Conservation (phyloP, 2,329 filamentous ascomycete species). For the Didymosphaeria variabile region DNA sequence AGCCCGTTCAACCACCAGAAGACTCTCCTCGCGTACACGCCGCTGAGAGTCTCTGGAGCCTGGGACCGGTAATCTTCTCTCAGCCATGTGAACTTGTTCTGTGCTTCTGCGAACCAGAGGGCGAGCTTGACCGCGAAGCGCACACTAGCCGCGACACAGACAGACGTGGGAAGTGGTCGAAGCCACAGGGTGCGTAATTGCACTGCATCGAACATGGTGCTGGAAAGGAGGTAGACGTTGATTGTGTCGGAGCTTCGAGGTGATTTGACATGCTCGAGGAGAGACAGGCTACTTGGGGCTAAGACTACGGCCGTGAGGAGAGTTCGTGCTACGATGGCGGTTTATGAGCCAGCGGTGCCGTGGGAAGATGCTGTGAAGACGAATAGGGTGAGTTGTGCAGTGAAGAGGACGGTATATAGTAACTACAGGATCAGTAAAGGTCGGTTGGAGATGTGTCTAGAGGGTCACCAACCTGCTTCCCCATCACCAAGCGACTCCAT, state of each 20-base stretch:
- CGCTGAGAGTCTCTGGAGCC: constrained; percentile 17
- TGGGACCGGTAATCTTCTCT: constrained; percentile 5
- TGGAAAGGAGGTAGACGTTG: constrained; percentile 20
- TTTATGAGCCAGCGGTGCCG: background rate
- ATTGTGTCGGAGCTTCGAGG: constrained; percentile 17
- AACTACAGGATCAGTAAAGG: background rate
- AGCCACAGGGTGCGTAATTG: constrained; percentile 16
- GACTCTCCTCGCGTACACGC: constrained; percentile 11
- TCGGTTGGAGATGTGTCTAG: too few relatives aligned
- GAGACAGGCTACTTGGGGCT: constrained; percentile 11
- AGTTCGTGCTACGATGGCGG: constrained; percentile 7
- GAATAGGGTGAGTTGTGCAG: constrained; percentile 10
- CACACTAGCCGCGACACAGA: background rate
- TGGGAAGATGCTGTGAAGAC: constrained; percentile 6
- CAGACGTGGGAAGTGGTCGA: constrained; percentile 1
- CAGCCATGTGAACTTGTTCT: constrained; percentile 10
- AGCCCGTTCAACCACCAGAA: constrained; percentile 20
- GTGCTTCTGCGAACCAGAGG: constrained; percentile 12
- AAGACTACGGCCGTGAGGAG: constrained; percentile 13
- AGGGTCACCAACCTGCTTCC: constrained; percentile 5
- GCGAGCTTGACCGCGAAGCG: constrained; percentile 12
- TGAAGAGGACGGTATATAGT: constrained; percentile 14
- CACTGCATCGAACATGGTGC: constrained; percentile 18
- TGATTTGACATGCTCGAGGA: constrained; percentile 16
- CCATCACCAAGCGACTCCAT: constrained; percentile 1